A percentile compares a stretch with the other conserved stretches of the same genome.
phyloP scores from a whole-genome alignment of 1,284 basidiomycete species.

The Boletus holoroseus region DNA sequence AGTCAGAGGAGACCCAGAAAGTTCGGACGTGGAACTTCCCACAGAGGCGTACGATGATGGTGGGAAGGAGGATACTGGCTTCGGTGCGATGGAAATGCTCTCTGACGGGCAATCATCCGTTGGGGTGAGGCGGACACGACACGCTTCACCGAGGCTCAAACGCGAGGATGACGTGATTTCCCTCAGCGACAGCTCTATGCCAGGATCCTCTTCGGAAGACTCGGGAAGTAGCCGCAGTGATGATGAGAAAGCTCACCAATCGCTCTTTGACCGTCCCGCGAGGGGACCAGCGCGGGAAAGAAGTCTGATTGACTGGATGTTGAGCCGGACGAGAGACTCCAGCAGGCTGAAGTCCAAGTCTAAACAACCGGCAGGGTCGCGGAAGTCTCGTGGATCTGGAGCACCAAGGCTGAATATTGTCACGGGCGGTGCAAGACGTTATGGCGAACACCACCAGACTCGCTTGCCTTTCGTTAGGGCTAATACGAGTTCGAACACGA shows the following conservation, averaged over 20 bases:
- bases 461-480: conserved; percentile 31
- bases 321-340: conserved; percentile 39
- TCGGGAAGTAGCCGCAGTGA: conserved; percentile 25
- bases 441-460: conserved; percentile 37
- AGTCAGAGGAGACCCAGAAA: conserved; percentile 48
- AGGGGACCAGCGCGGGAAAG: conserved; percentile 34
- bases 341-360: conserved; percentile 17
- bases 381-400: conserved; percentile 10
- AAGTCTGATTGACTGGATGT: conserved; percentile 56
- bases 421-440: conserved; percentile 34
- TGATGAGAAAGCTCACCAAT: conserved; percentile 30
- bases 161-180: conserved; percentile 21
- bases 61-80: not conserved
- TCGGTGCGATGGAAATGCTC: conserved; percentile 2
- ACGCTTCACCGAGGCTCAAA: conserved; percentile 1
- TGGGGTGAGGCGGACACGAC: conserved; percentile 8
- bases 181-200: conserved; percentile 24
- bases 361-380: conserved; percentile 4
- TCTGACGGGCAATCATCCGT: conserved; percentile 17
- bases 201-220: conserved; percentile 27
- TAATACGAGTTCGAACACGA: conserved; percentile 5
- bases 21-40: conserved; percentile 36
- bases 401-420: conserved; percentile 33
- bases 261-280: conserved; percentile 28
- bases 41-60: not conserved